Evolutionary conservation across 179 eudicot species (phyloP).

Genomic region (Vitellaria paradoxa): DNA sequence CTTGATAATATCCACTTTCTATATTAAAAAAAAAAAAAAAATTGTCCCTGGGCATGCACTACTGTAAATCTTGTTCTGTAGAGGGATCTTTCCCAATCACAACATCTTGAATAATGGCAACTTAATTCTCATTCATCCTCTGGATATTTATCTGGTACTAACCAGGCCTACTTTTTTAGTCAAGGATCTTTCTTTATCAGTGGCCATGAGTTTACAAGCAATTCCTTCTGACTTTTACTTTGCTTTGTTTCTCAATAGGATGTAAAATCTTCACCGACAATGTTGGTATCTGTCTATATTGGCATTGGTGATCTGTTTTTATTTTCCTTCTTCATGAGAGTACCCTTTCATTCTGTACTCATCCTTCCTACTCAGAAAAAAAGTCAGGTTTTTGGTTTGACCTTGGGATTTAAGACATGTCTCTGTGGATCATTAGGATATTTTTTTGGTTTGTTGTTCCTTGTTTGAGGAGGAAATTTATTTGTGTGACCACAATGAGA

Average conservation of each 20-base stretch:
- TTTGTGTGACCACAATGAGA: background rate
- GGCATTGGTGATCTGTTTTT: background rate
- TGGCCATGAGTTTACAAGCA: background rate
- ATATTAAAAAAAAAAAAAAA: background rate
- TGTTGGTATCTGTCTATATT: background rate
- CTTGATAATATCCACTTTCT: too few species aligned
- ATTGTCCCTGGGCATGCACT: background rate
- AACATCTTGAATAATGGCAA: too few species aligned
- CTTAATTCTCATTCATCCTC: background rate
- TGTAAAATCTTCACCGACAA: background rate
- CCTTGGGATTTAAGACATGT: background rate
- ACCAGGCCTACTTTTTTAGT: background rate
- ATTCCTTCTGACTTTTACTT: background rate
- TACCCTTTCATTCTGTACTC: background rate
- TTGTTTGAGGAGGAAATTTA: background rate
- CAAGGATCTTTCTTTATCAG: background rate
- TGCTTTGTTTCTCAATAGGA: background rate
- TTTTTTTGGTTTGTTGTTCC: background rate
- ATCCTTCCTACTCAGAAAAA: background rate
- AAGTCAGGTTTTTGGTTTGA: constrained; percentile 1
- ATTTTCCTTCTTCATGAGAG: background rate
- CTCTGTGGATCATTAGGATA: background rate
- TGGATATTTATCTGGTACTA: background rate
- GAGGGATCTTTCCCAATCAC: background rate
- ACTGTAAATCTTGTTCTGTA: background rate